Conservation (phyloP, 73 alveolate genomes). For the Effrenium voratum region DNA sequence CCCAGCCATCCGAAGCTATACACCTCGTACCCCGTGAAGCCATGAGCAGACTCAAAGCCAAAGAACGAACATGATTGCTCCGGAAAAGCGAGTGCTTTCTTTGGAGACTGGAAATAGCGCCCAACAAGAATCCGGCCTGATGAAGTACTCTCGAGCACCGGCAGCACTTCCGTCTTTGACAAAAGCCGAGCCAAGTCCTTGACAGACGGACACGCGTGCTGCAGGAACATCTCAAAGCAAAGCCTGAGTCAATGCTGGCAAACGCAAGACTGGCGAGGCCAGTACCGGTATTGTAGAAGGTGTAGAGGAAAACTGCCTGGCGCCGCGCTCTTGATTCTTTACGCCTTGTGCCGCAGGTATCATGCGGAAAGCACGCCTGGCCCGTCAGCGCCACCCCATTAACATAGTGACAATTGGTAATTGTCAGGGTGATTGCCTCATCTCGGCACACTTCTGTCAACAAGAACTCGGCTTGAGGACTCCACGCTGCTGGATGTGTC, state of each 20-base stretch:
- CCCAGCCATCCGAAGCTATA: neutral
- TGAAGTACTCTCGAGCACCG: conserved; percentile 75
- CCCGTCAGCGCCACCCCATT: conserved; percentile 61
- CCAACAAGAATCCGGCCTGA: conserved; percentile 63
- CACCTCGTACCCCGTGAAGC: neutral
- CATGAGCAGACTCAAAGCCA: neutral
- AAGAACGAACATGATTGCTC: neutral
- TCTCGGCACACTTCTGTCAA: neutral
- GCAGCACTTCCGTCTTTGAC: conserved; percentile 74
- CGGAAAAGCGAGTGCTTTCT: too few species aligned
- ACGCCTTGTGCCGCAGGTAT: neutral
- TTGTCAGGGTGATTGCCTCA: conserved; percentile 49
- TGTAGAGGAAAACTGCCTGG: conserved; percentile 65
- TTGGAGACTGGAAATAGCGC: too few species aligned
- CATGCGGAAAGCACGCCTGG: conserved; percentile 21
- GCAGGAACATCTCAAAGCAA: too few species aligned
- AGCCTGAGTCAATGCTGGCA: too few species aligned
- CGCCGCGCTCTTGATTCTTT: neutral
- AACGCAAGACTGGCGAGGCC: neutral
- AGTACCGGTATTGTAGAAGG: conserved; percentile 65
- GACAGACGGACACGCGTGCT: too few species aligned
- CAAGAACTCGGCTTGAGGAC: neutral
- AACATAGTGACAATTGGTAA: conserved; percentile 66
- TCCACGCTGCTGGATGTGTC: conserved; percentile 27
- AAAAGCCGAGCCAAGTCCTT: conserved; percentile 48